Evolutionary conservation across 495 filamentous ascomycete species (phyloP).

Genomic region (Penicillium turbatum): DNA sequence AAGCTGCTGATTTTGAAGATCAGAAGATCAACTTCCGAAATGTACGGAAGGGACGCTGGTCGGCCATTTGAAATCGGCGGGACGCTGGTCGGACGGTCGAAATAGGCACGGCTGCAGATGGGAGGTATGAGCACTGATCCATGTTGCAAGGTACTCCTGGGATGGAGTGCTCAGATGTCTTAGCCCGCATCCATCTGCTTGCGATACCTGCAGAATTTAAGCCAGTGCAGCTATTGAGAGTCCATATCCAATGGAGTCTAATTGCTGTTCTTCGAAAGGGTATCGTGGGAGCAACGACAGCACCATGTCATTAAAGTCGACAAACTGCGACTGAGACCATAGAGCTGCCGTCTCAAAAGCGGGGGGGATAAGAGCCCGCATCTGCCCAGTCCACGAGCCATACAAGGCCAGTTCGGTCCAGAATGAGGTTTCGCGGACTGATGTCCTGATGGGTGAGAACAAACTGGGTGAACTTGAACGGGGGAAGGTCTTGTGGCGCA

Average conservation of each 20-base stretch:
- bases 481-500: slow-evolving; percentile 9
- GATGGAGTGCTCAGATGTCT: too few relatives aligned
- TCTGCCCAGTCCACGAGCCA: slow-evolving; percentile 29
- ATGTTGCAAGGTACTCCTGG: too few relatives aligned
- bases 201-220: neutral
- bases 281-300: slow-evolving; percentile 16
- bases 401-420: slow-evolving; percentile 17
- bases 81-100: too few relatives aligned
- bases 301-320: slow-evolving; percentile 18
- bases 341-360: slow-evolving; percentile 24
- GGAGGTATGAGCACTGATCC: neutral
- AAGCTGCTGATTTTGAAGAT: slow-evolving; percentile 8
- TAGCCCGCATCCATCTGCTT: too few relatives aligned
- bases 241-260: slow-evolving; percentile 34
- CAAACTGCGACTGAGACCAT: slow-evolving; percentile 10
- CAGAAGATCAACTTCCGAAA: slow-evolving; percentile 6
- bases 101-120: neutral
- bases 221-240: slow-evolving; percentile 45
- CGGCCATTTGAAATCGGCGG: slow-evolving; percentile 1
- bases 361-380: slow-evolving; percentile 27
- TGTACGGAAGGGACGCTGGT: neutral
- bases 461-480: slow-evolving; percentile 21
- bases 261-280: slow-evolving; percentile 16
- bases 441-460: slow-evolving; percentile 27
- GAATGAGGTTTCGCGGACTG: slow-evolving; percentile 28